Evolutionary conservation across 116 monocot species (phyloP).

Genomic region (Papilionanthe hybrid): DNA sequence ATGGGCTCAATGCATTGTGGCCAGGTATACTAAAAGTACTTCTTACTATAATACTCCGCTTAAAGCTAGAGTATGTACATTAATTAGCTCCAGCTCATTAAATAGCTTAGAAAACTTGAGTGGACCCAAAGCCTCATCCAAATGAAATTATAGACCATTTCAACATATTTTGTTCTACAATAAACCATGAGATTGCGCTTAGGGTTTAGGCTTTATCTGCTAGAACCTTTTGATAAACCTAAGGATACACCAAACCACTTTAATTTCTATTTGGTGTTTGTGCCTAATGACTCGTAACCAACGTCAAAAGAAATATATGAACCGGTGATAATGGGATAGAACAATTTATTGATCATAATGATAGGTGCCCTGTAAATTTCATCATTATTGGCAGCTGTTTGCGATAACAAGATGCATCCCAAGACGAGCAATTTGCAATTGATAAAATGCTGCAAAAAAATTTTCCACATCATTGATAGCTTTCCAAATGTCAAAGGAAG

Average conservation of each 20-base stretch:
- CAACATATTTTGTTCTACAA: no score
- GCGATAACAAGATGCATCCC: neutral
- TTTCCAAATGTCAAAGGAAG: neutral
- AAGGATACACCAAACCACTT: neutral
- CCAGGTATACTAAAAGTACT: no score
- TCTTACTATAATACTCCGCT: no score
- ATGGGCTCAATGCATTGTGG: no score
- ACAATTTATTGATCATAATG: neutral
- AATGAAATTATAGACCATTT: no score
- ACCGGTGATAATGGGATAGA: neutral
- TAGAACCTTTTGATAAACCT: neutral
- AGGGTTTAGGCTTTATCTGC: neutral
- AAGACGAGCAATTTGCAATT: neutral
- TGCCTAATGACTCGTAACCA: neutral
- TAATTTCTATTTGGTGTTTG: neutral
- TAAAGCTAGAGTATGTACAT: no score
- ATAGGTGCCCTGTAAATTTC: neutral
- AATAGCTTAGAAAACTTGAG: no score
- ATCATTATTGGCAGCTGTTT: neutral
- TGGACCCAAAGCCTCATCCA: no score
- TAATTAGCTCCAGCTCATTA: no score
- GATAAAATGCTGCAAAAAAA: no score
- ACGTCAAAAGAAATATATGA: neutral
- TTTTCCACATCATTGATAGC: neutral
- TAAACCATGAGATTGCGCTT: no score